Conservation (phyloP, 2,329 filamentous ascomycete genomes). For the Fusarium praegraminearum region DNA sequence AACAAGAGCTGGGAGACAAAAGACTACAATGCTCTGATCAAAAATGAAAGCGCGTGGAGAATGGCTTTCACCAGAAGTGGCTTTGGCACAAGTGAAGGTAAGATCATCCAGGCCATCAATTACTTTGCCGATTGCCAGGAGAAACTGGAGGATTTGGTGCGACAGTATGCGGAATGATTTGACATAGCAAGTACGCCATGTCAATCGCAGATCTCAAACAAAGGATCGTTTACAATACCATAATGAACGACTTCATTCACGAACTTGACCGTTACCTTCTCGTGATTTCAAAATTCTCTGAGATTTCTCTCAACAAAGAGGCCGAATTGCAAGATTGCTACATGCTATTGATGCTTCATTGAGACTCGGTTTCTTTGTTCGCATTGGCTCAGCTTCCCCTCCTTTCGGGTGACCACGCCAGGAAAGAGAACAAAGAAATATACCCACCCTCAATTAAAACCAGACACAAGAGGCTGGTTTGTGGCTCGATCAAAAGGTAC, state of each 20-base stretch:
- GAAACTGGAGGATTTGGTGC: constrained; percentile 59
- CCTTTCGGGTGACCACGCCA: constrained; percentile 10
- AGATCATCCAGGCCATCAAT: constrained; percentile 66
- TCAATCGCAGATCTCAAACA: neutral
- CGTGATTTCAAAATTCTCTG: constrained; percentile 13
- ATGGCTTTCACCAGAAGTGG: constrained; percentile 63
- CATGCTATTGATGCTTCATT: neutral
- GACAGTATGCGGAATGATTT: constrained; percentile 41
- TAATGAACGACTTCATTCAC: constrained; percentile 23
- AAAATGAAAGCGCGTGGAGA: constrained; percentile 62
- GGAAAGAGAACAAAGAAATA: constrained; percentile 27
- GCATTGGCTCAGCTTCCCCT: constrained; percentile 9
- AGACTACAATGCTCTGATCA: constrained; percentile 41
- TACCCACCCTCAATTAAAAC: neutral
- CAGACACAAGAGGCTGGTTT: neutral
- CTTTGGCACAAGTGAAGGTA: constrained; percentile 62
- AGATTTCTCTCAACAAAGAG: constrained; percentile 23
- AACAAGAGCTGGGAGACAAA: constrained; percentile 44
- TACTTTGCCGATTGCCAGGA: constrained; percentile 69
- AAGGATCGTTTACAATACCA: constrained; percentile 21
- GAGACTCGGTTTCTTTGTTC: constrained; percentile 30
- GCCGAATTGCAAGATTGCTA: neutral
- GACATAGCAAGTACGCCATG: neutral
- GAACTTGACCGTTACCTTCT: neutral
- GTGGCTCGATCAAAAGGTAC: neutral